phyloP scores from a whole-genome alignment of 371 early-diverging fungal species.

The Conidiobolus incongruus region DNA sequence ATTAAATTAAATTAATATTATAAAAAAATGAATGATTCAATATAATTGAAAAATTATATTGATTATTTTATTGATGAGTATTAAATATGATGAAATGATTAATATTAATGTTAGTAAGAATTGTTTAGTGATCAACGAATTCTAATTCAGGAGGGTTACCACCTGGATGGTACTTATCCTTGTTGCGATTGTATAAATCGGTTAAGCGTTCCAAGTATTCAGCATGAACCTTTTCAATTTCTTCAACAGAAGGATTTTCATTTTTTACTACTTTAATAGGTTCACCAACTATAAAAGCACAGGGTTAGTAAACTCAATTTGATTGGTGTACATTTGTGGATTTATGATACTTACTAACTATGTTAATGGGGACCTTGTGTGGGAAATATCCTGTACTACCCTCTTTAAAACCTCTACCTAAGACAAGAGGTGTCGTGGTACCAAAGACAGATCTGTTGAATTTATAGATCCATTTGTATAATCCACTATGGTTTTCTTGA shows the following conservation, averaged over 20 bases:
- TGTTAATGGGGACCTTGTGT: constrained; percentile 4
- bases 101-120: too few relatives aligned
- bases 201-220: background rate
- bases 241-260: background rate
- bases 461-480: constrained; percentile 10
- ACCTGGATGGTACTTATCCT: constrained; percentile 1
- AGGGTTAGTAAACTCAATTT: background rate
- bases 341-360: constrained; percentile 4
- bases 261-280: background rate
- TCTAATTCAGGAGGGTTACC: background rate
- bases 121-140: too few relatives aligned
- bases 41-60: too few relatives aligned
- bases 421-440: background rate
- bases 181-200: constrained; percentile 4
- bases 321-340: background rate
- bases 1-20: too few relatives aligned
- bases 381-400: constrained; percentile 5
- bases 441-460: background rate
- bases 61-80: too few relatives aligned
- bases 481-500: constrained; percentile 13
- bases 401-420: background rate
- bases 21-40: too few relatives aligned
- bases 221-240: background rate
- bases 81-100: too few relatives aligned
- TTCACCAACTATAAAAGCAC: background rate